Evolutionary conservation across 306 rosid species (phyloP), one percentile per base, ranked within the genome.

Genomic region (Abrus pulchellus): DNA sequence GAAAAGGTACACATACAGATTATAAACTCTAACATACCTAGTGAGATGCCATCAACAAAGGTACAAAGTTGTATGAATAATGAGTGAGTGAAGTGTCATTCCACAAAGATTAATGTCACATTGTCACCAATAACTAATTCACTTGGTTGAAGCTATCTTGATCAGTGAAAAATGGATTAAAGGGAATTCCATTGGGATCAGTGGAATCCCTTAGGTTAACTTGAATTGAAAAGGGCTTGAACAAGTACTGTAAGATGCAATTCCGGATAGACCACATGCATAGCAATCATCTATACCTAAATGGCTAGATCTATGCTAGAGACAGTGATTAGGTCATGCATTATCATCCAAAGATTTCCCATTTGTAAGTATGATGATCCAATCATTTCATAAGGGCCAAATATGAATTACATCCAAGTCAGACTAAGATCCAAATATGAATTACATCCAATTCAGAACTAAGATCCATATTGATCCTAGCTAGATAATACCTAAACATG

Each of bases 1-100:
- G 98, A 94, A 84, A 94, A 94, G 97, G 98, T 94, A 85, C 52
- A 33, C 66, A 36, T 72, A 70, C 82, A 65, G 53, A 57, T 48
- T 80, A 50, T 27, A 77, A 74, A 79, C 29, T 53, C 68, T 60
- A 20, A 29, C 68, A 74, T 65, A 38, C 72, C 68, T 33, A 68
- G 33, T 76, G 82, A 78, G 12, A 50, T 3, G 29, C 8, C 40
- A 14, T 68, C 20, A 33, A 9, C 52, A 11, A 45, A 44, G 45
- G 30, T 64, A 27, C 69, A 9, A 38, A 56, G 60, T 67, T 38
- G 6, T 28, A 12, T 65, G 63, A 9, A 27, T 7, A 4, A 77
- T 40, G 27, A 13, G 48, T 40, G 33, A 44, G 9, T 38, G 12
- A 53, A 52, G 14, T 14, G 47, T 44, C 5, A 10, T 75, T 48